phyloP scores from a whole-genome alignment of 345 rosid species.

The Hypericum perforatum region DNA sequence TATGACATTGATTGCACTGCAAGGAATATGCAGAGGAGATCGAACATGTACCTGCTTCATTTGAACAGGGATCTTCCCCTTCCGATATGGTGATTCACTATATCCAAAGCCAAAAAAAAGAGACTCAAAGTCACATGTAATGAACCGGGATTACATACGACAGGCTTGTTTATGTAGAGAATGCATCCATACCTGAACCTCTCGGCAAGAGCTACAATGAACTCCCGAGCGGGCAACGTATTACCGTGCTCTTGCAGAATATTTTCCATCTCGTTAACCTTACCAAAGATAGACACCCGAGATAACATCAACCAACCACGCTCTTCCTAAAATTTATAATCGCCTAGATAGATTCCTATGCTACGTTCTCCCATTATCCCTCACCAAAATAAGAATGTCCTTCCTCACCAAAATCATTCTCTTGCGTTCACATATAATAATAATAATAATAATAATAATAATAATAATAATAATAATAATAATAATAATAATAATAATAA shows the following conservation, averaged over 20 bases:
- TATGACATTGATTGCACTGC: not conserved
- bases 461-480: too few species aligned
- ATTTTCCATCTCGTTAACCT: constrained; percentile 96
- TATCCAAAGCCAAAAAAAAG: constrained; percentile 14
- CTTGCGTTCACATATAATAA: too few species aligned
- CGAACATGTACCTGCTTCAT: constrained; percentile 64
- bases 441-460: too few species aligned
- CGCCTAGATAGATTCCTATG: too few species aligned
- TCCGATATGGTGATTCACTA: constrained; percentile 70
- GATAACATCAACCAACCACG: too few species aligned
- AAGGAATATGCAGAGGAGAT: not conserved
- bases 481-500: too few species aligned
- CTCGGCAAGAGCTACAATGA: constrained; percentile 75
- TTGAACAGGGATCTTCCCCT: constrained; percentile 78
- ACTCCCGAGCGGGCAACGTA: constrained; percentile 62
- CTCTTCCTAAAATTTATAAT: too few species aligned
- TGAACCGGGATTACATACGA: constrained; percentile 1
- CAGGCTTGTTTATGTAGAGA: constrained; percentile 1
- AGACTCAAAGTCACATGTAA: constrained; percentile 4
- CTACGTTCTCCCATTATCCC: too few species aligned
- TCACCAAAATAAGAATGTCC: too few species aligned
- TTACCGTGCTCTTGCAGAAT: constrained; percentile 70
- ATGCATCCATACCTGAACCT: constrained; percentile 60
- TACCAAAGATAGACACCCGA: constrained; percentile 3
- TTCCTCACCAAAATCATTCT: too few species aligned